Percentiles rank a stretch among this genome's conserved stretches.
Conservation (phyloP, 331 rosid species). For the Quercus lobata region DNA sequence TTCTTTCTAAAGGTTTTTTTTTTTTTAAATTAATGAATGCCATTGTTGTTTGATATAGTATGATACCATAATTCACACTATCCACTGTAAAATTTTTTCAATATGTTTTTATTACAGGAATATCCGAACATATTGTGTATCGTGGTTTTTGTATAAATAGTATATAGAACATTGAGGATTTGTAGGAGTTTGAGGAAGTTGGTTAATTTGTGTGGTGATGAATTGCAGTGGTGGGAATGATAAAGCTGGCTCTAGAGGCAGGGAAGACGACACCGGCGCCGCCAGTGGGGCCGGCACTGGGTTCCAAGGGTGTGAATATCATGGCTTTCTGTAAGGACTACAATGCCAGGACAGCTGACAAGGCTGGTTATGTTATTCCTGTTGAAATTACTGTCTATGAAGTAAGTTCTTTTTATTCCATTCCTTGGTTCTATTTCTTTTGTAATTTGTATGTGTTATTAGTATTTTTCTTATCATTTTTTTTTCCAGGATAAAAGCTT, state of each 20-base stretch:
- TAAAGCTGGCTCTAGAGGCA: conserved; percentile 95
- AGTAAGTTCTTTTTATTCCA: conserved; percentile 28
- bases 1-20: too few relatives aligned
- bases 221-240: conserved; percentile 71
- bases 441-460: background rate
- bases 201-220: background rate
- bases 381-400: conserved; percentile 96
- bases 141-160: too few relatives aligned
- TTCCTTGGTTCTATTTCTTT: background rate
- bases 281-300: conserved; percentile 98
- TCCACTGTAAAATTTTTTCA: too few relatives aligned
- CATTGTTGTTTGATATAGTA: too few relatives aligned
- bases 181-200: background rate
- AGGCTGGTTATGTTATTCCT: conserved; percentile 91
- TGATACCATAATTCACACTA: too few relatives aligned
- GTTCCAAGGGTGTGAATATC: conserved; percentile 95
- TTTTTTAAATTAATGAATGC: too few relatives aligned
- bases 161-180: too few relatives aligned
- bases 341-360: conserved; percentile 93
- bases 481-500: too few relatives aligned
- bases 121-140: too few relatives aligned
- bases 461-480: too few relatives aligned
- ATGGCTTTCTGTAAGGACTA: conserved; percentile 99
- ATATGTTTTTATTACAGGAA: too few relatives aligned
- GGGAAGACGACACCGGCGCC: conserved; percentile 99